Evolutionary conservation across 768 basidiomycete genomes (phyloP), one percentile per base, ranked within the genome.

Genomic region (Amanita thiersii): DNA sequence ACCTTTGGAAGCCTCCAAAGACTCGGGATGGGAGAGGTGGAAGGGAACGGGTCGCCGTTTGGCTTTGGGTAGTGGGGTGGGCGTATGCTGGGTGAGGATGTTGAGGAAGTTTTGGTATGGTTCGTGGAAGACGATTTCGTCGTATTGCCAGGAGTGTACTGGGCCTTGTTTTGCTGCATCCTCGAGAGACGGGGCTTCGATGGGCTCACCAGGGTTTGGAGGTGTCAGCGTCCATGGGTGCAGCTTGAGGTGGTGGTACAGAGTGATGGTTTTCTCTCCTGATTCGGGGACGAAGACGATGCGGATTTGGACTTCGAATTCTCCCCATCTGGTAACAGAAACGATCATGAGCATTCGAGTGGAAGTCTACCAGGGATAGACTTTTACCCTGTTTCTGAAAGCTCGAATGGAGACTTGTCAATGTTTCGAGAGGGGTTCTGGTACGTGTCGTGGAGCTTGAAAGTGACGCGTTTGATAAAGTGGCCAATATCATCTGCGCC

Each of bases 101-200:
- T 79, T 77, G 47, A 96, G 74, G 64, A 98, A 92, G 26, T 79
- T 70, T 45, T 86, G 81, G 48, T 83, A 89, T 1, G 96, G 96
- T 52, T 98, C 94, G 55, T 81, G 76, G 64, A 99, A 98, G 39
- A 98, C 89, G 48, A 98, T 75, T 63, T 99, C 96, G 61, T 98
- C 94, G 63, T 98, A 98, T 54, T 98, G 94, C 93, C 94, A 99
- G 0, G 90, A 86, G 58, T 96, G 86, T 20, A 99, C 89, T 0
- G 87, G 85, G 0, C 81, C 83, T 19, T 70, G 54, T 53, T 78
- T 79, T 54, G 76, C 68, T 2, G 84, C 81, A 17, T 69, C 69
- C 11, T 84, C 81, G 5, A 80, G 68, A 3, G 81, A 70, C 1
- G 82, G 80, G 2, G 82, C 75, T 40, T 81, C 79, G 0, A 79